phyloP scores from a whole-genome alignment of 2,329 filamentous ascomycete genomes.

The Zasmidium cellare region DNA sequence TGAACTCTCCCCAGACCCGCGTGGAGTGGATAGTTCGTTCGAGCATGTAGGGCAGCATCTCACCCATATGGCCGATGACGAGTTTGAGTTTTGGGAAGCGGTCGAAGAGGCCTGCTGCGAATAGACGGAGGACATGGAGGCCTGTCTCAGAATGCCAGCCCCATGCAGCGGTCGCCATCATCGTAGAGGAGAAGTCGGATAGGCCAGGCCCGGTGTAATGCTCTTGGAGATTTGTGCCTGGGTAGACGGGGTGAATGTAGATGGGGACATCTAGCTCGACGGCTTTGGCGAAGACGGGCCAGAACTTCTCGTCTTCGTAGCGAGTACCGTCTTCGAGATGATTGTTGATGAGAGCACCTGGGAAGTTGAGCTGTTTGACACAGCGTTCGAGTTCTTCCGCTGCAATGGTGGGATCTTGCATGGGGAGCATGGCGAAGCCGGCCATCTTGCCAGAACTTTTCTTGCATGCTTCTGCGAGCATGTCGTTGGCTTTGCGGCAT shows the following conservation, averaged over 20 bases:
- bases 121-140: constrained; percentile 51
- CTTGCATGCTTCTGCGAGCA: constrained; percentile 21
- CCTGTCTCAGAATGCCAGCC: constrained; percentile 52
- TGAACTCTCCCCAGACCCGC: constrained; percentile 30
- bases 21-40: constrained; percentile 41
- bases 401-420: constrained; percentile 26
- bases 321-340: constrained; percentile 24
- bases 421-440: constrained; percentile 29
- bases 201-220: constrained; percentile 40
- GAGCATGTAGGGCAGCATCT: constrained; percentile 57
- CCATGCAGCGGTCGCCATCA: constrained; percentile 41
- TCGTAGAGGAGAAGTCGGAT: constrained; percentile 15
- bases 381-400: constrained; percentile 25
- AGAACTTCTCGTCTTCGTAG: constrained; percentile 26
- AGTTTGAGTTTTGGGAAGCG: constrained; percentile 52
- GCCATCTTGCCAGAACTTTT: constrained; percentile 21
- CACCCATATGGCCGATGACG: constrained; percentile 55
- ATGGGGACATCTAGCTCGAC: constrained; percentile 49
- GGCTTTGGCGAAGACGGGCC: constrained; percentile 26
- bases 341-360: constrained; percentile 32
- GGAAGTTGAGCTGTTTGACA: constrained; percentile 23
- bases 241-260: constrained; percentile 50
- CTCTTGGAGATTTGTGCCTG: constrained; percentile 34
- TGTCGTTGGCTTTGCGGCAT: constrained; percentile 26
- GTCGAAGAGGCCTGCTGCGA: constrained; percentile 55